Percentiles rank a stretch among this genome's conserved stretches.
These are phyloP conservation scores for Craspedostauros australis DNA, from an alignment of 108 stramenopile genomes.

Conservation along the genomic window DNA sequence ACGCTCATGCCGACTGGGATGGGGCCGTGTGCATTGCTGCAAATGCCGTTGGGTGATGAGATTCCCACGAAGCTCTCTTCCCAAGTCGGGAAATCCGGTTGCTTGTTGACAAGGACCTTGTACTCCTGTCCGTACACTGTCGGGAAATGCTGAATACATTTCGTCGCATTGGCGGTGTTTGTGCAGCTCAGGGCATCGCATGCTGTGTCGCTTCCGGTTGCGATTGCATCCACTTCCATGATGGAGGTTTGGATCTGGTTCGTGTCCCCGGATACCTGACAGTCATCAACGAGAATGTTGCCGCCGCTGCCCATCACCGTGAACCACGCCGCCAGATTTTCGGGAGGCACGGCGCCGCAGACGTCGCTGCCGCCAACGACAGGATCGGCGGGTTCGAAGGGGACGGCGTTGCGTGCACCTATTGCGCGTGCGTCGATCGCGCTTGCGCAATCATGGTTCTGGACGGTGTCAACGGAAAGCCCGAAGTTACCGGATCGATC, in stretches of 20 bases:
- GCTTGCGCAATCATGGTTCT: background rate
- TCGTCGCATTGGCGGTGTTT: too few relatives aligned
- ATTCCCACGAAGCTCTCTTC: background rate
- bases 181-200: too few relatives aligned
- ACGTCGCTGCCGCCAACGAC: background rate
- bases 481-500: background rate
- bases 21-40: background rate
- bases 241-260: too few relatives aligned
- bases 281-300: too few relatives aligned
- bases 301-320: too few relatives aligned
- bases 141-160: too few relatives aligned
- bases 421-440: background rate
- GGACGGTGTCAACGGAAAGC: background rate
- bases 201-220: too few relatives aligned
- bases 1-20: background rate
- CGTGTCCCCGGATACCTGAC: too few relatives aligned
- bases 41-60: background rate
- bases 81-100: background rate
- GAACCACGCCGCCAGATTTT: too few relatives aligned
- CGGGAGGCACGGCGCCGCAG: background rate
- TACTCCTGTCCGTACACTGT: too few relatives aligned
- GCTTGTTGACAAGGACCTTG: too few relatives aligned
- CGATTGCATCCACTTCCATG: too few relatives aligned
- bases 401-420: background rate
- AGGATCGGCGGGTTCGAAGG: background rate